These are phyloP conservation scores for Marasmius fiardii DNA, from an alignment of 1,284 basidiomycete genomes.

Conservation along the genomic window DNA sequence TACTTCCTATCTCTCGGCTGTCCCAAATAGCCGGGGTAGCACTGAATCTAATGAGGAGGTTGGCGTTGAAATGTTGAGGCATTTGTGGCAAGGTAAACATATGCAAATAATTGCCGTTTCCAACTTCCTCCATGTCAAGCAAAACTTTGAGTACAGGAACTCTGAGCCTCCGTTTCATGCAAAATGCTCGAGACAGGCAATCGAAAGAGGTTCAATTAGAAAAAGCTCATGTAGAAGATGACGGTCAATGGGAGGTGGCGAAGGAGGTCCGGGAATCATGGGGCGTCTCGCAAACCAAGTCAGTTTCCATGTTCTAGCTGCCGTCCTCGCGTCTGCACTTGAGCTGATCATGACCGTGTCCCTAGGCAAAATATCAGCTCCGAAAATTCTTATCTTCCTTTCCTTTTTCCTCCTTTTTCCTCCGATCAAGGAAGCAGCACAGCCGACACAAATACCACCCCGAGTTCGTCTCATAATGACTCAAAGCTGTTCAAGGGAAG, in stretches of 20 bases:
- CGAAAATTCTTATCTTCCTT: slow-evolving; percentile 70
- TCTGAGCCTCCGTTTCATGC: slow-evolving; percentile 72
- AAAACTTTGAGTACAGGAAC: slow-evolving; percentile 67
- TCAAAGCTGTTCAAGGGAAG: slow-evolving; percentile 28
- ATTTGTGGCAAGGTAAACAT: neutral
- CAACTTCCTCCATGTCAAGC: slow-evolving; percentile 35
- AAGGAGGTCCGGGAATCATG: slow-evolving; percentile 55
- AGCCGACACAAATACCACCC: slow-evolving; percentile 7
- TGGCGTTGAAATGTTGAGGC: too few relatives aligned
- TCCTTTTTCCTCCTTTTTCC: slow-evolving; percentile 47
- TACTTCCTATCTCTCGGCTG: too few relatives aligned
- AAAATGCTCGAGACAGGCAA: slow-evolving; percentile 62
- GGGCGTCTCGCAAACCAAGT: slow-evolving; percentile 31
- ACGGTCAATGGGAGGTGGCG: slow-evolving; percentile 67
- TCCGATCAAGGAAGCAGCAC: slow-evolving; percentile 20
- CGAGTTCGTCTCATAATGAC: neutral
- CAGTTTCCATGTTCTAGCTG: neutral
- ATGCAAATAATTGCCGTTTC: neutral
- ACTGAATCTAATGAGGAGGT: too few relatives aligned
- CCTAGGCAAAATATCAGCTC: slow-evolving; percentile 38
- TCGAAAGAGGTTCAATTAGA: slow-evolving; percentile 47
- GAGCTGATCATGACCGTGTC: neutral
- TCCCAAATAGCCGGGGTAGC: too few relatives aligned
- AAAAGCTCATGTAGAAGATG: slow-evolving; percentile 59
- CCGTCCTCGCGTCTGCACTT: too few relatives aligned